A percentile compares a stretch with the other conserved stretches of the same genome.
Conservation (phyloP, 192 early-diverging fungal species). For the Linnemannia hyalina region DNA sequence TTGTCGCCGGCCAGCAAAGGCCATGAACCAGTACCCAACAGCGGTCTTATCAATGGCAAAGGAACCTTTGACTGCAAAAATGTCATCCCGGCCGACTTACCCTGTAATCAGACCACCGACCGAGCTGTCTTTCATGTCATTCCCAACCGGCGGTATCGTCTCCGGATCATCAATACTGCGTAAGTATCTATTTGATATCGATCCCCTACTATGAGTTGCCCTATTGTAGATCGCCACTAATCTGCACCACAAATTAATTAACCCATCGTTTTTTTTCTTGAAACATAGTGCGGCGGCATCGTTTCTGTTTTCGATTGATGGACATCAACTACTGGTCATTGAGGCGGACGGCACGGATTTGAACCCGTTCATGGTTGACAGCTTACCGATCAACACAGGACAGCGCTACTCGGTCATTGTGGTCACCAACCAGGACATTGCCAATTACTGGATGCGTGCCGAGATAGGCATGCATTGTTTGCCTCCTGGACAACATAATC, state of each 20-base stretch:
- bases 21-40: conserved; percentile 57
- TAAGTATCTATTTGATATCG: background rate
- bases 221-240: background rate
- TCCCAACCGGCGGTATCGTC: conserved; percentile 60
- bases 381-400: conserved; percentile 60
- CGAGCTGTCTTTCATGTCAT: conserved; percentile 48
- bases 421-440: conserved; percentile 56
- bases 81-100: conserved; percentile 28
- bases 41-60: conserved; percentile 67
- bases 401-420: conserved; percentile 68
- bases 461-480: conserved; percentile 56
- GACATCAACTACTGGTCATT: conserved; percentile 75
- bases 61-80: conserved; percentile 50
- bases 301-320: conserved; percentile 78
- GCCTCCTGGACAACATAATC: conserved; percentile 26
- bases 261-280: background rate
- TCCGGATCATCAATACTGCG: conserved; percentile 72
- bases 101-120: conserved; percentile 15
- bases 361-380: conserved; percentile 46
- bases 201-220: background rate
- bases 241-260: background rate
- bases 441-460: conserved; percentile 62
- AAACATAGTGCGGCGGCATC: conserved; percentile 64
- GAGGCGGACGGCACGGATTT: conserved; percentile 75
- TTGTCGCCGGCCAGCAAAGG: conserved; percentile 18